Evolutionary conservation across 2,329 filamentous ascomycete genomes (phyloP).

Genomic region (Aspergillus flavus): DNA sequence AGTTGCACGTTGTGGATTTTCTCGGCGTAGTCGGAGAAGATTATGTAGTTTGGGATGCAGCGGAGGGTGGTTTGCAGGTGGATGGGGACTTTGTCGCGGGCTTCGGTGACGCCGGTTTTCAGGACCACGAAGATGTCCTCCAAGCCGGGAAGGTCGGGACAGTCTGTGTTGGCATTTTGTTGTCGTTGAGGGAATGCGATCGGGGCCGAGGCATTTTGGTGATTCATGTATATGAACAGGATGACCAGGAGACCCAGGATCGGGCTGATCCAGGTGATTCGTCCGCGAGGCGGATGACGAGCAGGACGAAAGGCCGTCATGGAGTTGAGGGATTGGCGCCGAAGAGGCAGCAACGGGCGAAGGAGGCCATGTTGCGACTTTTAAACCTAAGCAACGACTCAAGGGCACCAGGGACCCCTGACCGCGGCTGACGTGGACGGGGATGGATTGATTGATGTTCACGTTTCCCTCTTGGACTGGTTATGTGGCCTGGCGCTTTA

Average conservation of each 20-base stretch:
- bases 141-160: slow-evolving; percentile 40
- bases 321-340: background rate
- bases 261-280: slow-evolving; percentile 5
- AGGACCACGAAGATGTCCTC: slow-evolving; percentile 60
- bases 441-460: background rate
- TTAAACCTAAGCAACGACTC: too few relatives aligned
- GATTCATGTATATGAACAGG: background rate
- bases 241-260: background rate
- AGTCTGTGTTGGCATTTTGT: slow-evolving; percentile 13
- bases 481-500: background rate
- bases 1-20: slow-evolving; percentile 52
- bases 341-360: background rate
- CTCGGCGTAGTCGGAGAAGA: slow-evolving; percentile 62
- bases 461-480: background rate
- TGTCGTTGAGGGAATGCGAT: background rate
- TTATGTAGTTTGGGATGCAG: slow-evolving; percentile 58
- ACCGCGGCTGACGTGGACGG: background rate
- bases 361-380: background rate
- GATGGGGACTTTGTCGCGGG: slow-evolving; percentile 56
- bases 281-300: background rate
- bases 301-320: slow-evolving; percentile 4
- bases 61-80: slow-evolving; percentile 58
- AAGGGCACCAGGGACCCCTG: background rate
- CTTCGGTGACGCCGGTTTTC: slow-evolving; percentile 62
- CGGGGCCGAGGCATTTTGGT: background rate